Base-by-base conservation (phyloP, 306 rosid species). In the Phaseolus lunatus region DNA sequence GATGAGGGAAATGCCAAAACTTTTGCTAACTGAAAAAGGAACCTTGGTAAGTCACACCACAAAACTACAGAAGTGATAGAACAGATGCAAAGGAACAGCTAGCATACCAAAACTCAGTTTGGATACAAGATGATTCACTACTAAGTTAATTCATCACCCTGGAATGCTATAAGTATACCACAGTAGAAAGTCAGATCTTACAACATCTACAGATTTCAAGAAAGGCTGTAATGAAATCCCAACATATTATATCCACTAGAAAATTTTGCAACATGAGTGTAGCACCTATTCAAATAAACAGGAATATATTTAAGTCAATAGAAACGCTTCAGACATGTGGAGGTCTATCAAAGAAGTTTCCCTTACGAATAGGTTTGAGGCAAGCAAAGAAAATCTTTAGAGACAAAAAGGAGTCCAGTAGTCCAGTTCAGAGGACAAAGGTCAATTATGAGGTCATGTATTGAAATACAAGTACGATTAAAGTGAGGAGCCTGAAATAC, bases 141-240 rank as follows among this genome's bases (percentile, higher is more conserved):
- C 70, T 75, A 74, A 43, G 58, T 27, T 27, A 31, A 59, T 16
- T 20, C 22, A 44, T 74, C 48, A n/a, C 22, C 70, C 45, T 2
- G 19, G 59, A 48, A 27, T 73, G 29, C 16, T 70, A 71, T 3
- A 39, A 37, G 70, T 24, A 52, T 73, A 16, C 23, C 19, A 43
- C 9, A 45, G n/a, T 12, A 43, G 69, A 59, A 73, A 43, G 29
- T 56, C 33, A 23, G 35, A 23, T 15, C 65, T 13, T 13, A 26
- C 4, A 56, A 29, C 43, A 73, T 56, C 22, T 41, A 43, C 13
- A 58, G 48, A 48, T 18, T 27, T 14, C n/a, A 7, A 49, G 13
- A 50, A 70, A 49, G 62, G 31, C 47, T 53, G 52, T 5, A 27
- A 47, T 26, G 0, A 12, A 50, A 5, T 23, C n/a, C n/a, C 35